Evolutionary conservation across 257 asterid species (phyloP).

Genomic region (Solanum piurae): DNA sequence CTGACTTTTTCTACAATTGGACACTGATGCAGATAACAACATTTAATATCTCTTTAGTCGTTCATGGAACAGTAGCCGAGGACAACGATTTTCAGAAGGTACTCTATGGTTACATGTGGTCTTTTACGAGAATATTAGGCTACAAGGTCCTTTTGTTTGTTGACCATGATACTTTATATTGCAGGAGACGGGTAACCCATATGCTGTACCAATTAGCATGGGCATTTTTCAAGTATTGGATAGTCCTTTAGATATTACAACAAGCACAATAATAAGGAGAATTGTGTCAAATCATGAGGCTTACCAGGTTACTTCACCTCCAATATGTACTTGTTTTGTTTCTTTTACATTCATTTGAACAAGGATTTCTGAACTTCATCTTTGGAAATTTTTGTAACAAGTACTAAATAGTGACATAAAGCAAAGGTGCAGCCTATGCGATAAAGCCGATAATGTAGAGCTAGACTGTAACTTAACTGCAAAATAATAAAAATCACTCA

Average conservation of each 20-base stretch:
- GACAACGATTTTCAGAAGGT: constrained; percentile 82
- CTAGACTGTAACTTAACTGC: background rate
- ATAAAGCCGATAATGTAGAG: background rate
- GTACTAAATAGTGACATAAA: background rate
- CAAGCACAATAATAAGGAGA: constrained; percentile 90
- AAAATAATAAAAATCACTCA: background rate
- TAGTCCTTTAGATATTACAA: constrained; percentile 84
- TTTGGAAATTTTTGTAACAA: background rate
- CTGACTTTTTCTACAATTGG: background rate
- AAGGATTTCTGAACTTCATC: background rate
- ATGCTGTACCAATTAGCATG: constrained; percentile 58
- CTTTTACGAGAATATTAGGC: background rate
- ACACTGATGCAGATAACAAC: constrained; percentile 57
- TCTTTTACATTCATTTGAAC: background rate
- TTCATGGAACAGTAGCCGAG: constrained; percentile 81
- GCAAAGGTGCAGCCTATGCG: background rate
- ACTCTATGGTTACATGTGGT: constrained; percentile 1
- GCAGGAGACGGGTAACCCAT: constrained; percentile 65
- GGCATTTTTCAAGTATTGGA: constrained; percentile 62
- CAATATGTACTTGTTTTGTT: background rate
- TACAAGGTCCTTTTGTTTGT: background rate
- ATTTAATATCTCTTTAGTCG: constrained; percentile 78
- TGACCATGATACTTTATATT: constrained; percentile 8
- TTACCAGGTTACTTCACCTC: constrained; percentile 50
- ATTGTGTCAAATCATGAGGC: constrained; percentile 89